Base-by-base conservation (phyloP, 2,329 filamentous ascomycete genomes). In the Waltergamsia citrina region DNA sequence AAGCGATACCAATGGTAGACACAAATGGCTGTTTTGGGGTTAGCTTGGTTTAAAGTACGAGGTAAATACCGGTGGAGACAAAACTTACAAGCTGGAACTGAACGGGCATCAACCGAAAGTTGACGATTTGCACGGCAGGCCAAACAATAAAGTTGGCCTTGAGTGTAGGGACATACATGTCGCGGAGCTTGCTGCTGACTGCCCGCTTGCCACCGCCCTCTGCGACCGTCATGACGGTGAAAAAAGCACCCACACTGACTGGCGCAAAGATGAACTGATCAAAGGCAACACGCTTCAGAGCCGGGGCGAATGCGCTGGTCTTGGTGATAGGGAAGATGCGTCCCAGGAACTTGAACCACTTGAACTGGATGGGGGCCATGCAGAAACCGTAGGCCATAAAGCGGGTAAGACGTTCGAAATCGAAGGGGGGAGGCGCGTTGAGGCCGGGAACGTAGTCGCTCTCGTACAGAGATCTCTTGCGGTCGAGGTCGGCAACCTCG, bases 301-400 rank as follows among this genome's bases (percentile, higher is more conserved):
- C 86, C 21, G 87, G 86, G 3, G 69, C 64, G 32, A 86, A 81
- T 3, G 80, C 80, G 46, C 74, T 74, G 9, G 68, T 72, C 65
- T 90, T 86, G 33, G 81, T 83, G 33, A 95, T 78, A 5, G 92
- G 92, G 51, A 98, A 98, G 8, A 78, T 70, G 43, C 68, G 71
- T 22, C 79, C 82, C 42, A 98, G 66, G 57, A 94, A 88, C 33
- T 77, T 74, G 61, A 96, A 96, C 92, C 92, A 98, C 54, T 85
- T 81, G 64, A 94, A 94, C 57, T 96, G 90, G 21, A 95, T 50
- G 0, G 92, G 92, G 5, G 92, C 87, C 86, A 96, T 95, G 52
- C 83, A 74, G 63, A 96, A 95, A 53, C 87, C 87, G 57, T 96
- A 98, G 5, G 85, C 82, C 86, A 96, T 95, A 66, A 96, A 98